Evolutionary conservation across 1,139 yeast species (phyloP), one percentile per base, ranked within the genome.

Genomic region (Geotrichum histeridarum): DNA sequence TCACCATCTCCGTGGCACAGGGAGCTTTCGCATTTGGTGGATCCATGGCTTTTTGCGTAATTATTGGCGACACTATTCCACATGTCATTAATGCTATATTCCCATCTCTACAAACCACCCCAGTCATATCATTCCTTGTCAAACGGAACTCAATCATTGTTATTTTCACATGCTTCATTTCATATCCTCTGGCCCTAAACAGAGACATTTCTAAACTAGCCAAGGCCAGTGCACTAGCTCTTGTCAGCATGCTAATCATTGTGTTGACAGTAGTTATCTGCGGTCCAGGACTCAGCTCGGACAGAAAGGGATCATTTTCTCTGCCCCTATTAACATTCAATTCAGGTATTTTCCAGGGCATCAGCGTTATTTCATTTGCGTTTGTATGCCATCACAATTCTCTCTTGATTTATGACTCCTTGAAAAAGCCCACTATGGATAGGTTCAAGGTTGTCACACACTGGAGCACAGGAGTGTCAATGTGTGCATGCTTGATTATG

Each of bases 301-400:
- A 48, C 2, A 42, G 76, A 36, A 81, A 77, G 61, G 83, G 84
- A 0, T 62, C 72, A 0, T 71, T 86, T 32, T 66, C 79, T 0
- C 60, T 70, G 0, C 63, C 73, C 1, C 74, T 80, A 48, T 76
- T 84, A 74, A 74, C 87, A 1, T 66, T 88, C 51, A 85, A 84
- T 58, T 70, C 77, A 15, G 82, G 84, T 50, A 73, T 91, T 8
- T 88, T 91, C 66, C 96, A 90, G 68, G 96, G 96, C 1, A 82
- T 91, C 27, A 84, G 94, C 17, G 95, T 91, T 51, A 88, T 91
- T 36, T 89, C 96, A 0, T 91, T 91, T 73, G 95, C 98, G 5
- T 78, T 91, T 63, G 98, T 91, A 2, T 91, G 98, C 66, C 98
- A 91, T 65, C 98, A 91, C 68, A 91, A 91, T 66, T 88, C 97